Base-by-base conservation (phyloP, 805 yeast species). In the Saccharomycopsis oosterbeekiorum region DNA sequence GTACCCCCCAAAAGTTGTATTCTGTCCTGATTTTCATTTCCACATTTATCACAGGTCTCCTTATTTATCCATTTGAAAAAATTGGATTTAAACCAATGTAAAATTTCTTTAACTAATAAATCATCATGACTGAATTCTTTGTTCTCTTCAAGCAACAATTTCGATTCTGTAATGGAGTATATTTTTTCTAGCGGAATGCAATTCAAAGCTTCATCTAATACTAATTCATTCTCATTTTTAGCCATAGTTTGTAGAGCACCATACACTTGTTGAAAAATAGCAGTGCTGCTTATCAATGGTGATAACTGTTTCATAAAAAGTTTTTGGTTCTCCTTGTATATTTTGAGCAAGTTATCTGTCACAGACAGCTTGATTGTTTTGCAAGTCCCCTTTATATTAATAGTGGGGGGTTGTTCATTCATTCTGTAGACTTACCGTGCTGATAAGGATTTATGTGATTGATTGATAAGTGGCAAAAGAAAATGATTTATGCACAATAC, bases 31-130 rank as follows among this genome's bases (percentile, higher is more conserved):
- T 75, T 75, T 1, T 69, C 69, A 24, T 72, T 72, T 0, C 75
- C 77, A 70, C 96, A 88, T 0, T 58, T 58, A 0, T 74, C 69
- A 66, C 97, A 89, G 11, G 75, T 70, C 0, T 94, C 90, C 42
- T 78, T 78, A 67, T 87, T 86, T 9, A 89, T 84, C 98, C 98
- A 93, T 34, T 73, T 75, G 74, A 93, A 93, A 74, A 89, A 91
- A 50, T 82, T 85, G 47, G 84, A 76, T 67, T 89, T 90, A 75
- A 86, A 93, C 85, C 89, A 87, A 56, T 77, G 72, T 14, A 87
- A 72, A 39, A 85, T 69, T 63, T 81, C 86, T 64, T 75, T 76
- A 0, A 86, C 86, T 1, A 87, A 65, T 36, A 78, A 74, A 68
- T 87, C 93, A 43, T 81, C 78, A 61, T 81, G 77, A 73, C 26